Evolutionary conservation across 805 yeast genomes (phyloP), one percentile per base, ranked within the genome.

Genomic region (Zygosaccharomyces bailii): DNA sequence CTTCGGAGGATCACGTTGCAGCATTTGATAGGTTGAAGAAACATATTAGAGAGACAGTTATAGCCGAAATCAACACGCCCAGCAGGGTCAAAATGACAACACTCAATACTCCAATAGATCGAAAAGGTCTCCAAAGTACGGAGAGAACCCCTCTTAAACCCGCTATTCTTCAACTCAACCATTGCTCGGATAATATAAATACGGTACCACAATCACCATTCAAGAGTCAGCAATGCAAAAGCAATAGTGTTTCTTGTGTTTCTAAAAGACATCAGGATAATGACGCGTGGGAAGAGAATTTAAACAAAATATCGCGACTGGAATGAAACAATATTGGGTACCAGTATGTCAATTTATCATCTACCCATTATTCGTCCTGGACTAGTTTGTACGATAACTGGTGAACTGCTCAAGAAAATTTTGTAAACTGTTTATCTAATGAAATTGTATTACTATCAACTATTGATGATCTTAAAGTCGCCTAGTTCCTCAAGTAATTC

Each of bases 381-480:
- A 27, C 39, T 35, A 35, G 20, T 33, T 34, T 41, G 48, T 44
- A 48, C 38, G 38, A 48, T 34, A 39, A 42, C 40, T 18, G 20
- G 32, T 25, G 17, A 6, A 33, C 40, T 31, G 31, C n/a, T 14
- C 21, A 37, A 10, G 19, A 13, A 5, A 35, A 23, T 11, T 35
- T 13, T 35, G 19, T 35, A 35, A 29, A 30, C 13, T 27, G 11
- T 27, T 16, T 27, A 13, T 31, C 29, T 37, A 24, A 37, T 23
- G 19, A 29, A 33, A 34, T 24, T 17, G 34, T 17, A 35, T 14
- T 14, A 19, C 7, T n/a, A 14, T 57, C 48, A 70, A 42, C 66
- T 57, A 48, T 72, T 75, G 1, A 79, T 67, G 10, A 76, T 59
- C 41, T 65, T 72, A 66, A 77, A 78, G 13, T 74, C 75, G 1